These are phyloP conservation scores for Anacardium occidentale DNA, from an alignment of 345 rosid species.

Conservation along the genomic window DNA sequence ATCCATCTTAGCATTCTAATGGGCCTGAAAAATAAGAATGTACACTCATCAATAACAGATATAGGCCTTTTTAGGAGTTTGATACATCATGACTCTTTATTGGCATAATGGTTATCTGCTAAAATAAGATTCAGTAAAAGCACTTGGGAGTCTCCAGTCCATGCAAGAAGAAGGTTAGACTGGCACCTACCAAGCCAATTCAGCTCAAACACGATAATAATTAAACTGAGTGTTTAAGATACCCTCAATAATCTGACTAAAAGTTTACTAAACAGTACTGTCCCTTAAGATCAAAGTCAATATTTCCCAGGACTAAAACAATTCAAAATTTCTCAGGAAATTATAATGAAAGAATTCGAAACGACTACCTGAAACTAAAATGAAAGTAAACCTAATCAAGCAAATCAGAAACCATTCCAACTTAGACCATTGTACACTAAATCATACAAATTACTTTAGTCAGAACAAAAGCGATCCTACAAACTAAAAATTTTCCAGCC, in stretches of 20 bases:
- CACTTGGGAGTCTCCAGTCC: neutral
- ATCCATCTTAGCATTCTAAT: neutral
- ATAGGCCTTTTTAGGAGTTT: neutral
- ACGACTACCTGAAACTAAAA: neutral
- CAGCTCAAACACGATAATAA: neutral
- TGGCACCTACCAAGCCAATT: neutral
- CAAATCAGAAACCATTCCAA: neutral
- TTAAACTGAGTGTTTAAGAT: neutral
- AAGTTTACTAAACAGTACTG: neutral
- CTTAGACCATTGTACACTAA: neutral
- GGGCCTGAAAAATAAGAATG: neutral
- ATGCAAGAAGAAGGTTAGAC: neutral
- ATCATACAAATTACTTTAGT: neutral
- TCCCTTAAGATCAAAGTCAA: neutral
- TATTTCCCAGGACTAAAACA: neutral
- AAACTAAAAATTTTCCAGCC: neutral
- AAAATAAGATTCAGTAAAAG: neutral
- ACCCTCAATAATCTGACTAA: neutral
- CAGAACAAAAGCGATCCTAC: neutral
- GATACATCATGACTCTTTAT: neutral
- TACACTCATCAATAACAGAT: neutral
- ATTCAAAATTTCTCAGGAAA: too few relatives aligned
- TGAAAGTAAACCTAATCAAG: neutral
- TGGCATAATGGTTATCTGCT: neutral
- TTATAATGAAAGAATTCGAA: neutral